These are phyloP conservation scores for Microascus cirrosus DNA, from an alignment of 2,329 filamentous ascomycete genomes.

Conservation along the genomic window DNA sequence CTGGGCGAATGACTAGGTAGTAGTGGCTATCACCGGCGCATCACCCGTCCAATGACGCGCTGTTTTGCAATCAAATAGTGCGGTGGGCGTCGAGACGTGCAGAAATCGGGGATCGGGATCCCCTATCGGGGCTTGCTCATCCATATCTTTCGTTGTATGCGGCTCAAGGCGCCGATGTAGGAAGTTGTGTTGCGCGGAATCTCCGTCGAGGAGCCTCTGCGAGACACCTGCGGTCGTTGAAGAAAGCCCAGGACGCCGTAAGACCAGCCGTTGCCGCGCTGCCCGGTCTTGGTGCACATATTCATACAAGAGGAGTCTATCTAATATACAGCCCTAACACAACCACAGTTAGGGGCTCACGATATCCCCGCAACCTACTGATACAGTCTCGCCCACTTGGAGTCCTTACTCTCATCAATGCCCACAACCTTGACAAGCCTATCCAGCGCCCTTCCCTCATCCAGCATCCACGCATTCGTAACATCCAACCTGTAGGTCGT, in stretches of 20 bases:
- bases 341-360: background rate
- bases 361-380: background rate
- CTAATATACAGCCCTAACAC: background rate
- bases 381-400: conserved; percentile 4
- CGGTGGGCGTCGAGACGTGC: too few species aligned
- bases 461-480: conserved; percentile 43
- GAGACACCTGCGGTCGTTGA: too few species aligned
- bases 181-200: too few species aligned
- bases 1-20: background rate
- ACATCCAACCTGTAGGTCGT: conserved; percentile 47
- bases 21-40: too few species aligned
- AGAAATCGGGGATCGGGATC: too few species aligned
- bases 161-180: too few species aligned
- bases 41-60: background rate
- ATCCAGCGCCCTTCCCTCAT: conserved; percentile 47
- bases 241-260: too few species aligned
- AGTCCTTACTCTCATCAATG: background rate
- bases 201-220: too few species aligned
- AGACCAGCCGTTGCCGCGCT: too few species aligned
- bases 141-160: too few species aligned
- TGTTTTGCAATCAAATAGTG: too few species aligned
- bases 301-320: background rate
- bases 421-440: conserved; percentile 27
- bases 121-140: too few species aligned
- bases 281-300: background rate